Percentiles rank a stretch among this genome's conserved stretches.
Evolutionary conservation across 257 asterid species (phyloP).

Genomic region (Nicotiana benthamiana): DNA sequence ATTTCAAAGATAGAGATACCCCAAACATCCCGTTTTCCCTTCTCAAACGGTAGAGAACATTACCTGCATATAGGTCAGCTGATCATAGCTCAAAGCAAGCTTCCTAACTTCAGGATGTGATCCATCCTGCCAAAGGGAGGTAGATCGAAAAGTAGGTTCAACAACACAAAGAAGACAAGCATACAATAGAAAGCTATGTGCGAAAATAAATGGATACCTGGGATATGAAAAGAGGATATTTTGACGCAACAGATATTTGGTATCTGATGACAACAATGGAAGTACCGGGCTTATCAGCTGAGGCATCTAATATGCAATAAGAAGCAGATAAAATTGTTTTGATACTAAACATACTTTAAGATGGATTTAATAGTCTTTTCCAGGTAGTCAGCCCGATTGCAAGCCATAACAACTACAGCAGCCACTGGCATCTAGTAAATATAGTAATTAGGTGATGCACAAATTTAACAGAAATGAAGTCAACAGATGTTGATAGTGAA

Average conservation of each 20-base stretch:
- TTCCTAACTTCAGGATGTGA: constrained; percentile 64
- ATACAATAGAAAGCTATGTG: background rate
- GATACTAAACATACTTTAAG: constrained; percentile 49
- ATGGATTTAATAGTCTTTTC: constrained; percentile 81
- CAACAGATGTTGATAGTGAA: background rate
- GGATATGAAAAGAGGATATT: constrained; percentile 86
- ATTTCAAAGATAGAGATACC: background rate
- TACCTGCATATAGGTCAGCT: constrained; percentile 95
- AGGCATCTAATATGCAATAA: background rate
- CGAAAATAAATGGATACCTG: constrained; percentile 43
- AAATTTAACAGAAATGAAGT: background rate
- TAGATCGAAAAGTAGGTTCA: background rate
- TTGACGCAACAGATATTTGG: constrained; percentile 71
- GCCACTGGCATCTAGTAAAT: constrained; percentile 75
- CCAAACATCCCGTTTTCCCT: background rate
- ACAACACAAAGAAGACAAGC: background rate
- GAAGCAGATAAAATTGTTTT: background rate
- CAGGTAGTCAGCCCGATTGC: constrained; percentile 97
- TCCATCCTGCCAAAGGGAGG: constrained; percentile 64
- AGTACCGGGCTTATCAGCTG: constrained; percentile 17
- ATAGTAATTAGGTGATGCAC: constrained; percentile 6
- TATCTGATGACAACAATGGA: constrained; percentile 44
- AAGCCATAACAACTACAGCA: constrained; percentile 96
- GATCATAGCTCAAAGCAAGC: constrained; percentile 75
- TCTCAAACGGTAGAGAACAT: constrained; percentile 6